Base-by-base conservation (phyloP, 306 rosid genomes). In the Dalbergia cochinchinensis region DNA sequence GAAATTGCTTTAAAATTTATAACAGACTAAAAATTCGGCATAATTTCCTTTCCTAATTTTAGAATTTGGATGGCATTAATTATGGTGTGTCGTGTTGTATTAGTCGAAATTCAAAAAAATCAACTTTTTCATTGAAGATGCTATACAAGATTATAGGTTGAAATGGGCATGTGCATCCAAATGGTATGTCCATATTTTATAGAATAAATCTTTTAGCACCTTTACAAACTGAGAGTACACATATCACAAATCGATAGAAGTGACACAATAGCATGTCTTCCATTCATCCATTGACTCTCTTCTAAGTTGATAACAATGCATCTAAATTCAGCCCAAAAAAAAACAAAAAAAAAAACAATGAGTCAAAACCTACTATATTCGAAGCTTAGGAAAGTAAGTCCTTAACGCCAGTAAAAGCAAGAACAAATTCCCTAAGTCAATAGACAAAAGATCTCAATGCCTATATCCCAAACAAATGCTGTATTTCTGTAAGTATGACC, bases 221-320 rank as follows among this genome's bases (percentile, higher is more conserved):
- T 54, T 15, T 47, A 62, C 62, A 7, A 63, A 64, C 68, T 55
- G 22, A 80, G 73, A 65, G 62, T 69, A 37, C 26, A 65, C 13
- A 15, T 50, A 44, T 18, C 64, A 39, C 37, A 74, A 60, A 77
- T 12, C 26, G 60, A 48, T 13, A 59, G 12, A 33, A 53, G 37
- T 16, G 65, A 22, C 19, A 57, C 3, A 60, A 10, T 3, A 33
- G 14, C 8, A 33, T 11, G 35, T 5, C 14, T 48, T 13, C 54
- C 54, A 48, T 11, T n/a, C 20, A 65, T 31, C 18, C 75, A 54
- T 42, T 4, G 33, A 31, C 35, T 73, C 54, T 54, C 53, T 41
- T 13, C 48, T 44, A 33, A 8, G 26, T 37, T 42, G 59, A n/a
- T n/a, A 64, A 63, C 35, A 73, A 34, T 35, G 42, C 53, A 65